Evolutionary conservation across 257 asterid species (phyloP), one percentile per base, ranked within the genome.

Genomic region (Leonotis leonurus): DNA sequence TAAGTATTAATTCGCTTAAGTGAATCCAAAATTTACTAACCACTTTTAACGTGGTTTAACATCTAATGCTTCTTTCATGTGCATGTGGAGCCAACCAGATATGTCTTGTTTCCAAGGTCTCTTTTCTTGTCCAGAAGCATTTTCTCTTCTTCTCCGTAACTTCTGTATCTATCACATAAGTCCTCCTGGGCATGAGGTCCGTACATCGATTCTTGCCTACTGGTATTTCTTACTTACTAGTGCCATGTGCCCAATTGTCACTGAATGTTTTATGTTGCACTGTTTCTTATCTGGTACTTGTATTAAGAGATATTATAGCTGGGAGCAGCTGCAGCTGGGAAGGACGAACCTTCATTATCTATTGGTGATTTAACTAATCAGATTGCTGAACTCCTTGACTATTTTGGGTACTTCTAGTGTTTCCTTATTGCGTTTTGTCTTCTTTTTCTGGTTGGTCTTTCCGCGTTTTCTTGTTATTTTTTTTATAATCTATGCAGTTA

Each of bases 121-220:
- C 35, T 79, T 86, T 72, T 61, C 43, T 74, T 81, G 85, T 73
- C 95, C 81, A 49, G 90, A 86, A 64, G 86, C 88, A 70, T 78
- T 74, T 70, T 81, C 90, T 59, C 77, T 83, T 73, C 75, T 86
- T 71, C 80, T 83, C 64, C 88, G 83, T 75, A 86, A 86, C 78
- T 86, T 86, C 66, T 83, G 90, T 61, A 76, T 86, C 70, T 86
- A 86, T 64, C 90, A 86, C 66, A 75, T 86, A 53, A 78, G 80
- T 40, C 88, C 95, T 50, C 95, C 90, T 1, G 95, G 95, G 25
- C 95, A 86, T 32, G 90, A 86, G 95, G 95, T 86, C 58, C 16
- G 86, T 70, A 53, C 61, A 58, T 39, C 26, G 39, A 35, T 74
- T 50, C 70, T 71, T 60, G 53, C 18, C 26, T 36, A 36, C 40